Percentiles rank a stretch among this genome's conserved stretches.
phyloP scores from a whole-genome alignment of 345 rosid genomes.

The Eucalyptus sp. region DNA sequence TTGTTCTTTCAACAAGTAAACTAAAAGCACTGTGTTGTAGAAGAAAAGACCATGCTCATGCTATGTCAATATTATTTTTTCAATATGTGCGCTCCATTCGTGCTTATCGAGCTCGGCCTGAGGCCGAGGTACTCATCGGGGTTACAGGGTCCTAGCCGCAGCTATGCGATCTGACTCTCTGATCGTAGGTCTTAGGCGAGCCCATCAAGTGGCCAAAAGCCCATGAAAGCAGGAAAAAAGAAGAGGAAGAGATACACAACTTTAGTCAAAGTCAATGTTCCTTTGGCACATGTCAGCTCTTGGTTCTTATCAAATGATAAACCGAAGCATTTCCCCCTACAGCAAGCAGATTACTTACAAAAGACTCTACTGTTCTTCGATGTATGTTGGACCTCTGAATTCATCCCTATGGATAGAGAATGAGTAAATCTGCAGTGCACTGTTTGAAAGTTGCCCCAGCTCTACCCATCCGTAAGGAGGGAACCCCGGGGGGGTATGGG shows the following conservation, averaged over 20 bases:
- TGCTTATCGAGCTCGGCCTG: neutral
- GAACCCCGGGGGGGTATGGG: neutral
- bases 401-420: neutral
- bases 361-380: neutral
- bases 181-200: neutral
- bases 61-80: neutral
- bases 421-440: neutral
- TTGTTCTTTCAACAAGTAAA: neutral
- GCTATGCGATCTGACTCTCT: neutral
- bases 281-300: neutral
- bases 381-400: neutral
- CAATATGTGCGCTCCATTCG: neutral
- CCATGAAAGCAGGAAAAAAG: neutral
- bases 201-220: neutral
- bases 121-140: neutral
- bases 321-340: neutral
- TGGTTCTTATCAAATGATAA: neutral
- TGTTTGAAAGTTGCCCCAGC: neutral
- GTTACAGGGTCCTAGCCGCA: neutral
- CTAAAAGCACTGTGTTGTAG: neutral
- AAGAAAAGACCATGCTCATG: neutral
- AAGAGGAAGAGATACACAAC: neutral
- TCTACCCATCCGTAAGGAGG: neutral
- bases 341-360: neutral
- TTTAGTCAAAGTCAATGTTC: neutral